Evolutionary conservation across 345 rosid species (phyloP).

Genomic region (Zanthoxylum bungeanum): DNA sequence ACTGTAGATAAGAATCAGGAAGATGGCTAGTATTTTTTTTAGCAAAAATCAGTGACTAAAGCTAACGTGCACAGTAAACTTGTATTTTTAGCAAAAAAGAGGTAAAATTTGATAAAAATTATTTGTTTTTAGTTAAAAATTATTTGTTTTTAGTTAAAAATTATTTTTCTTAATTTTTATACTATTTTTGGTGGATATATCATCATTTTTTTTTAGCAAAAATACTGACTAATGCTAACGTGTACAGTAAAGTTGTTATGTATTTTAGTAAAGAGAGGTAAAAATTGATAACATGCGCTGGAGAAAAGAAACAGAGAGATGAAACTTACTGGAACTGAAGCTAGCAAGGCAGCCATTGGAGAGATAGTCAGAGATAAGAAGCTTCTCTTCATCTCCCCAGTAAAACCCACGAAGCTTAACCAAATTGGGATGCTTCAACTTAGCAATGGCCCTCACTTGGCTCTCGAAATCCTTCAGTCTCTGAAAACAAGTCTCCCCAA

Average conservation of each 20-base stretch:
- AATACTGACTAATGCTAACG: too few species aligned
- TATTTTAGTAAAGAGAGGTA: conserved; percentile 4
- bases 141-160: too few species aligned
- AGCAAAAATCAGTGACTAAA: neutral
- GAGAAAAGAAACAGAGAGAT: neutral
- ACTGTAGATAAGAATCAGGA: neutral
- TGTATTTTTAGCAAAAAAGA: conserved; percentile 14
- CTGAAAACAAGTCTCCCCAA: conserved; percentile 59
- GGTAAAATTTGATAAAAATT: conserved; percentile 1
- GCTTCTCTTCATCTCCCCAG: conserved; percentile 91
- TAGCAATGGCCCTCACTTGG: conserved; percentile 58
- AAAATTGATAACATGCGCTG: conserved; percentile 21
- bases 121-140: too few species aligned
- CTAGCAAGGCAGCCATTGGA: conserved; percentile 72
- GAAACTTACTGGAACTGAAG: conserved; percentile 50
- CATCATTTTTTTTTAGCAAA: too few species aligned
- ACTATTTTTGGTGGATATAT: too few species aligned
- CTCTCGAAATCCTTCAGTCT: conserved; percentile 70
- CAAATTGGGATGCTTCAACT: conserved; percentile 72
- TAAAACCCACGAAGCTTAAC: conserved; percentile 70
- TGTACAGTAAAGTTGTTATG: neutral
- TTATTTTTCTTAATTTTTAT: too few species aligned
- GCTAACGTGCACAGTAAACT: neutral
- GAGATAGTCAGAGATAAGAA: conserved; percentile 67
- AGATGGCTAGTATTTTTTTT: neutral